Evolutionary conservation across 768 basidiomycete genomes (phyloP), one percentile per base, ranked within the genome.

Genomic region (Boletus patriciae): DNA sequence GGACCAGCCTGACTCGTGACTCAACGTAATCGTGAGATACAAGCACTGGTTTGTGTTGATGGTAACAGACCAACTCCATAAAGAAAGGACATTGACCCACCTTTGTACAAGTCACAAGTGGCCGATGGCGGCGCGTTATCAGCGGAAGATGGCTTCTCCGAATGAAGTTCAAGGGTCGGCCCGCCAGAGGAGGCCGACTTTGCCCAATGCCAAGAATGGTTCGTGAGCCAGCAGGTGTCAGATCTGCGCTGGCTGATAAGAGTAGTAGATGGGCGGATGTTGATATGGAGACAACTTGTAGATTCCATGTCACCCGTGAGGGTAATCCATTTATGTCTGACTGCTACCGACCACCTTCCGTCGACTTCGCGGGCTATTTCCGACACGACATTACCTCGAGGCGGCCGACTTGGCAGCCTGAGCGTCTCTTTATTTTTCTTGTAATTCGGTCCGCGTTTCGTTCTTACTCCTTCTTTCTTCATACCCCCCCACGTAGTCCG

Each of bases 341-440:
- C 46, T 21, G 13, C 37, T 18, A 16, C 37, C 21, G 42, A 9
- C 37, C 37, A 37, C 15, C 47, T 46, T 50, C 51, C 49, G 41
- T 43, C 36, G 34, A 23, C 48, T 54, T 60, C 58, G 59, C 64
- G 57, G 19, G 21, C 34, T 60, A 65, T 64, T 60, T 63, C 60
- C 54, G 64, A 57, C 64, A 68, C 64, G 66, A 71, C 58, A 44
- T 29, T 33, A 52, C 70, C 70, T 71, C 66, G 64, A 73, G 71
- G 71, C 68, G 50, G 54, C 58, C 58, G 61, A 57, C 61, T 54
- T 55, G 54, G 50, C 62, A 21, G 37, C 58, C 50, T 25, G 54
- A 53, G 67, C 63, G 69, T 54, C 58, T 64, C 51, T 64, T 55
- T 48, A 23, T 55, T 54, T 46, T 56, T 52, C 38, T 50, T 49